Conservation (phyloP, 192 early-diverging fungal genomes). For the Entomortierella beljakovae region DNA sequence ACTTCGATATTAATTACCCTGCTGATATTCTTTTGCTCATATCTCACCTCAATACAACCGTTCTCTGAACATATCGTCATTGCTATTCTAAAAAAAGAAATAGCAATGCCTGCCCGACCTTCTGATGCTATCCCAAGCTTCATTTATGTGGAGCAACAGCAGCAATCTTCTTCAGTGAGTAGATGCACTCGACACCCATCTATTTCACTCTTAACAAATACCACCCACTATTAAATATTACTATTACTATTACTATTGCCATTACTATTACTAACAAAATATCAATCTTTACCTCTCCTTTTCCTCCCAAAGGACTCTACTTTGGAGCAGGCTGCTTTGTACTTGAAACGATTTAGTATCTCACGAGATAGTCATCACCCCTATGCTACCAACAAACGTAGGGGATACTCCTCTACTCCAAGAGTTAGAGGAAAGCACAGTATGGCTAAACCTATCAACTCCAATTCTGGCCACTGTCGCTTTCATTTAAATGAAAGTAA, state of each 20-base stretch:
- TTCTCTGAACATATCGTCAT: neutral
- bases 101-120: slow-evolving; percentile 11
- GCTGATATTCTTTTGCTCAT: neutral
- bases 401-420: slow-evolving; percentile 14
- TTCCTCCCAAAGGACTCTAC: neutral
- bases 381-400: slow-evolving; percentile 1
- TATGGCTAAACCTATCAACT: slow-evolving; percentile 8
- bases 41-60: neutral
- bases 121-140: slow-evolving; percentile 35
- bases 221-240: too few relatives aligned
- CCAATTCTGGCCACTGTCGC: neutral
- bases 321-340: slow-evolving; percentile 11
- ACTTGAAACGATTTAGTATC: slow-evolving; percentile 20
- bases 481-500: neutral
- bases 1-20: neutral
- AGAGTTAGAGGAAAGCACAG: slow-evolving; percentile 36
- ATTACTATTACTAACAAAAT: too few relatives aligned
- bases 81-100: neutral
- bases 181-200: neutral
- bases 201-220: neutral
- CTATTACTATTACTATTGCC: too few relatives aligned
- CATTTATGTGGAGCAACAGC: slow-evolving; percentile 26
- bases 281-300: too few relatives aligned
- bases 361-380: slow-evolving; percentile 1
- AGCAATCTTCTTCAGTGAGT: neutral